A percentile compares a stretch with the other conserved stretches of the same genome.
These are phyloP conservation scores for Sporothrix brasiliensis DNA, from an alignment of 2,329 filamentous ascomycete species.

Conservation along the genomic window DNA sequence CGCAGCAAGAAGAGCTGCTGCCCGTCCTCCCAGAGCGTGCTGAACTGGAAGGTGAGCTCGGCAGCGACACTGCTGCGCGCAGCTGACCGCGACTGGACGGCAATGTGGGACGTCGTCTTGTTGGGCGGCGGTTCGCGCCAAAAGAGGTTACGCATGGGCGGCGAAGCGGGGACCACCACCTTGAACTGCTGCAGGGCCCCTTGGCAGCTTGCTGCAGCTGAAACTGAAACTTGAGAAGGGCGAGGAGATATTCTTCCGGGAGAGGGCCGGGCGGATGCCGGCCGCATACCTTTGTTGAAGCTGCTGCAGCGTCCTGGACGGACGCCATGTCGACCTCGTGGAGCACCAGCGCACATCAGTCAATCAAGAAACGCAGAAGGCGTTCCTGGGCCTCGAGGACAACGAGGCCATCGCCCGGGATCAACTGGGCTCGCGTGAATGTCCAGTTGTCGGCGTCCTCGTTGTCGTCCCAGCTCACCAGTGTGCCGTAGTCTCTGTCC, in stretches of 20 bases:
- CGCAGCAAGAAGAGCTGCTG: not conserved
- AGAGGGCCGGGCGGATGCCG: conserved; percentile 17
- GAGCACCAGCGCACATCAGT: conserved; percentile 52
- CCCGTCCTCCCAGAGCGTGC: not conserved
- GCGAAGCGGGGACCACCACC: not conserved
- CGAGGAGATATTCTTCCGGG: not conserved
- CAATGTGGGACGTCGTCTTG: not conserved
- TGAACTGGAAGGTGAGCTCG: not conserved
- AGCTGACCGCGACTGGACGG: too few species aligned
- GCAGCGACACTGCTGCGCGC: too few species aligned
- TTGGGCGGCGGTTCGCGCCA: not conserved
- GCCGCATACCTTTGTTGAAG: conserved; percentile 49
- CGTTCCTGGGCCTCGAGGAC: conserved; percentile 56
- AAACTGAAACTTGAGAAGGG: not conserved
- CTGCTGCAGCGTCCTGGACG: conserved; percentile 44
- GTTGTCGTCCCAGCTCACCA: conserved; percentile 1
- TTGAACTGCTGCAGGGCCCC: conserved; percentile 46
- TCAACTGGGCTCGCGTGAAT: conserved; percentile 43
- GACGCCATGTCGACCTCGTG: conserved; percentile 51
- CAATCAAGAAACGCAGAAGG: conserved; percentile 53
- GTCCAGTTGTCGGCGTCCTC: conserved; percentile 35
- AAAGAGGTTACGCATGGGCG: not conserved
- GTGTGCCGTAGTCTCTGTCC: not conserved
- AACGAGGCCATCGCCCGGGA: conserved; percentile 52
- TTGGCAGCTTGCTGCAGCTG: not conserved